Conservation (phyloP, 2,329 filamentous ascomycete genomes). For the Ophiostoma montium region DNA sequence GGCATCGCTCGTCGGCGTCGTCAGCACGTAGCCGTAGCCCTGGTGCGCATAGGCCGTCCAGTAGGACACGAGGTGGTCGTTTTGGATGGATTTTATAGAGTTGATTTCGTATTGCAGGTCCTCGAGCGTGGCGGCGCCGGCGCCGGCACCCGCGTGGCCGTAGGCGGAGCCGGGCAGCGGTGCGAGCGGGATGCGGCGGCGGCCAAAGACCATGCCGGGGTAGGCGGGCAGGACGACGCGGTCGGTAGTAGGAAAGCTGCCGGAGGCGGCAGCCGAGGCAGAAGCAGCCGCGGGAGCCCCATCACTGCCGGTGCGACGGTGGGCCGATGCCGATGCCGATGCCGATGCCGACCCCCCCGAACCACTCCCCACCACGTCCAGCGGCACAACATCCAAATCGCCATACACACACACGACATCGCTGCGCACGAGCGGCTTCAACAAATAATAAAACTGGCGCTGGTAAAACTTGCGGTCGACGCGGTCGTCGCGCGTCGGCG, state of each 20-base stretch:
- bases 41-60: slow-evolving; percentile 58
- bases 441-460: slow-evolving; percentile 57
- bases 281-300: slow-evolving; percentile 28
- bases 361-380: slow-evolving; percentile 41
- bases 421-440: slow-evolving; percentile 46
- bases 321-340: not conserved
- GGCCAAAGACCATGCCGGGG: slow-evolving; percentile 41
- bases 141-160: slow-evolving; percentile 11
- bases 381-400: slow-evolving; percentile 53
- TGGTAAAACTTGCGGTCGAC: slow-evolving; percentile 56
- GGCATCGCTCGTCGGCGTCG: slow-evolving; percentile 51
- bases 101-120: slow-evolving; percentile 17
- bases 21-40: slow-evolving; percentile 49
- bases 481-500: slow-evolving; percentile 42
- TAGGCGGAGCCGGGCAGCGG: slow-evolving; percentile 9
- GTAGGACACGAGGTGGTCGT: slow-evolving; percentile 56
- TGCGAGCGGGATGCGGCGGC: slow-evolving; percentile 43
- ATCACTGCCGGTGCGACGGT: slow-evolving; percentile 5
- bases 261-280: no score
- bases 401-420: slow-evolving; percentile 45
- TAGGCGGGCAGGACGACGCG: slow-evolving; percentile 49
- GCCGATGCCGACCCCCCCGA: not conserved
- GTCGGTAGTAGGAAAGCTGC: slow-evolving; percentile 21
- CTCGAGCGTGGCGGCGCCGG: not conserved
- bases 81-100: slow-evolving; percentile 42